These are phyloP conservation scores for Dactylellina cionopaga DNA, from an alignment of 2,329 filamentous ascomycete genomes.

Conservation along the genomic window DNA sequence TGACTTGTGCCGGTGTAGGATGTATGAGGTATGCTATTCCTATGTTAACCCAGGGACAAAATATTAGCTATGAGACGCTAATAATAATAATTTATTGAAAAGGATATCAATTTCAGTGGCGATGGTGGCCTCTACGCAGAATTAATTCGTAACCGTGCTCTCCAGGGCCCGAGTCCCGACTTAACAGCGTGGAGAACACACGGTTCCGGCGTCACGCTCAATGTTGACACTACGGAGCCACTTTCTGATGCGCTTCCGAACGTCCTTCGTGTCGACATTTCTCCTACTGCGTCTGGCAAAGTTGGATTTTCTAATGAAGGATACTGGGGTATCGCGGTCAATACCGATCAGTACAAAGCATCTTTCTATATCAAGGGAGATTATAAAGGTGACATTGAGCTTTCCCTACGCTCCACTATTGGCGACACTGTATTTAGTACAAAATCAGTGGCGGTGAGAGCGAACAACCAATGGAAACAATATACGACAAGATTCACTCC, in stretches of 20 bases:
- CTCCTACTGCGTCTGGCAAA: conserved; percentile 55
- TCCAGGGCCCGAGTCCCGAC: conserved; percentile 66
- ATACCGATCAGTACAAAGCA: conserved; percentile 64
- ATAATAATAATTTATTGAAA: background rate
- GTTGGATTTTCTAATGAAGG: conserved; percentile 67
- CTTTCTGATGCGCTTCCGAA: conserved; percentile 63
- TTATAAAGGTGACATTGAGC: conserved; percentile 65
- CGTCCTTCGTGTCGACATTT: conserved; percentile 63
- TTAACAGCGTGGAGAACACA: conserved; percentile 64
- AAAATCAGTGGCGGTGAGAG: conserved; percentile 57
- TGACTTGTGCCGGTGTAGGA: background rate
- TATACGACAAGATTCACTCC: conserved; percentile 65
- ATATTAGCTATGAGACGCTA: too few species aligned
- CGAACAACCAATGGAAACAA: conserved; percentile 64
- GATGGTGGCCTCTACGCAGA: conserved; percentile 79
- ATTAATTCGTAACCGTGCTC: conserved; percentile 75
- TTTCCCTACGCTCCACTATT: conserved; percentile 63
- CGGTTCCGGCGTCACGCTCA: conserved; percentile 63
- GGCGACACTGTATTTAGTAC: conserved; percentile 64
- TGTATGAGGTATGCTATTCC: conserved; percentile 59
- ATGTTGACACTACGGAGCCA: conserved; percentile 62
- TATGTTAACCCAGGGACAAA: too few species aligned
- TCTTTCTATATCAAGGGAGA: conserved; percentile 68
- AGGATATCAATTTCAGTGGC: conserved; percentile 75
- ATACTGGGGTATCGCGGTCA: conserved; percentile 69